Percentiles rank a stretch among this genome's conserved stretches.
These are phyloP conservation scores for Syzygium malaccense DNA, from an alignment of 441 rosid genomes.

Conservation along the genomic window DNA sequence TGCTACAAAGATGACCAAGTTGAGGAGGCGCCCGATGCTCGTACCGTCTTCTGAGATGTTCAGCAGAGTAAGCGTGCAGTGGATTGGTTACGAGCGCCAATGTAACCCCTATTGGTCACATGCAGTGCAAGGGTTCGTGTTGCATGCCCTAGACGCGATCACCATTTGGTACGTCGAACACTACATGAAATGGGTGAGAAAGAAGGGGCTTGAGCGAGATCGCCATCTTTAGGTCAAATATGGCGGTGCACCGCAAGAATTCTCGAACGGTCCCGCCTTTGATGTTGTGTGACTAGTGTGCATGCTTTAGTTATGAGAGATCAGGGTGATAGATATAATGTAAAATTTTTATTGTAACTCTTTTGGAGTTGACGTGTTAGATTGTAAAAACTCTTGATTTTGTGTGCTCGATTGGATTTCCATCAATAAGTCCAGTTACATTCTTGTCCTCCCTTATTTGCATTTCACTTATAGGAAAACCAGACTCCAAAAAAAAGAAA, in stretches of 20 bases:
- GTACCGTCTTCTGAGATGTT: constrained; percentile 13
- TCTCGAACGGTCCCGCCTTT: too few relatives aligned
- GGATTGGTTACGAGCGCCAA: constrained; percentile 19
- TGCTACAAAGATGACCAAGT: constrained; percentile 18
- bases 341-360: too few relatives aligned
- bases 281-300: background rate
- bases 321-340: background rate
- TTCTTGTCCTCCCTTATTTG: too few relatives aligned
- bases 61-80: constrained; percentile 12
- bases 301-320: background rate
- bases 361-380: too few relatives aligned
- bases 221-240: background rate
- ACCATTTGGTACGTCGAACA: background rate
- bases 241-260: background rate
- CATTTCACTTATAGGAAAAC: too few relatives aligned
- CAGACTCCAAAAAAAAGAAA: too few relatives aligned
- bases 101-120: constrained; percentile 27
- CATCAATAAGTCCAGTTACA: too few relatives aligned
- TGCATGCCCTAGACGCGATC: background rate
- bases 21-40: background rate
- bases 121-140: constrained; percentile 2
- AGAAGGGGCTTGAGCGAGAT: background rate
- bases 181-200: background rate
- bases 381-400: too few relatives aligned
- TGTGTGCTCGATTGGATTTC: too few relatives aligned